A percentile compares a stretch with the other conserved stretches of the same genome.
These are phyloP conservation scores for Daldinia decipiens DNA, from an alignment of 495 filamentous ascomycete genomes.

Conservation along the genomic window DNA sequence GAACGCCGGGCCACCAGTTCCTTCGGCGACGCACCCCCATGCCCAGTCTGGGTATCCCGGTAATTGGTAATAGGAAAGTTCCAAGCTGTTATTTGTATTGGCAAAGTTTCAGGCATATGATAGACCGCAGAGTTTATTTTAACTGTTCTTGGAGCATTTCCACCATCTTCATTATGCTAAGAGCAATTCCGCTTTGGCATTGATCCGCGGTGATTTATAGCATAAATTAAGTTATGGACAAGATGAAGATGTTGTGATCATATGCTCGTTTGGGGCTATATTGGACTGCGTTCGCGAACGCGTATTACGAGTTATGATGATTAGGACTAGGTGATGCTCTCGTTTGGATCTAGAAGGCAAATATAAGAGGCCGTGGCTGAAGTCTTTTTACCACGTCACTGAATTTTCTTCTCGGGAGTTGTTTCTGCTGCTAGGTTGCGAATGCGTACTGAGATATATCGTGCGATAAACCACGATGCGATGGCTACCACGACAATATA, in stretches of 20 bases:
- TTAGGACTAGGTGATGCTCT: conserved; percentile 32
- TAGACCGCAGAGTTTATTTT: conserved; percentile 35
- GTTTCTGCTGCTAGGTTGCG: conserved; percentile 36
- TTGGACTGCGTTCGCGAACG: conserved; percentile 10
- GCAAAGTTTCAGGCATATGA: conserved; percentile 37
- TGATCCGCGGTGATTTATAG: conserved; percentile 12
- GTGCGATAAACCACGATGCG: conserved; percentile 59
- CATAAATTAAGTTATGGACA: conserved; percentile 19
- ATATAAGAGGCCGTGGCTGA: conserved; percentile 33
- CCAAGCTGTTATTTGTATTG: conserved; percentile 11
- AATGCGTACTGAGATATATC: conserved; percentile 52
- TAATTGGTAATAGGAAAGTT: conserved; percentile 38
- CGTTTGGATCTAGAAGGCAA: conserved; percentile 44
- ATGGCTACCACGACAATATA: conserved; percentile 68
- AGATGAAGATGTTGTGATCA: conserved; percentile 17
- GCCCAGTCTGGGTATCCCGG: conserved; percentile 47
- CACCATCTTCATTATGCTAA: conserved; percentile 13
- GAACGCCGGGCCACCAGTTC: conserved; percentile 45
- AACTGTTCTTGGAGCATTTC: conserved; percentile 33
- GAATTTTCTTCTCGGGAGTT: conserved; percentile 47
- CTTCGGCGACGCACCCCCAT: conserved; percentile 50
- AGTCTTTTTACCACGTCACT: conserved; percentile 46
- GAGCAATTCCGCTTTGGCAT: conserved; percentile 18
- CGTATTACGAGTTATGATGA: conserved; percentile 42
- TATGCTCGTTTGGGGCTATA: conserved; percentile 1